Percentiles rank a stretch among this genome's conserved stretches.
phyloP scores from a whole-genome alignment of 352 stramenopile species.

The Thalassiosira livingstoniorum region DNA sequence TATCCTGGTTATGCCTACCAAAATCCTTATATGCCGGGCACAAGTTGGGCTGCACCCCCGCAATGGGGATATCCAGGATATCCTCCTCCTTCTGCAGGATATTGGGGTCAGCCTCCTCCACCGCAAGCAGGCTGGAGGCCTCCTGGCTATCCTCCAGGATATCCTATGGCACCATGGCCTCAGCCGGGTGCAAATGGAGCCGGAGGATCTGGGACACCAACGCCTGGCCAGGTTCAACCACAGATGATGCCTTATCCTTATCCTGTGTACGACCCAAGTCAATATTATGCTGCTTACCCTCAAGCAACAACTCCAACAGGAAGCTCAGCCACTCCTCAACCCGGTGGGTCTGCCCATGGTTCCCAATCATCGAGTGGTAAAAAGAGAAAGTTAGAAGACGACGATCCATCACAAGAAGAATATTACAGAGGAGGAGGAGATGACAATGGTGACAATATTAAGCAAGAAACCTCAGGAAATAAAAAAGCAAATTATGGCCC shows the following conservation, averaged over 20 bases:
- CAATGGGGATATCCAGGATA: constrained; percentile 16
- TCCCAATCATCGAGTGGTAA: not conserved
- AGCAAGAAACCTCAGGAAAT: not conserved
- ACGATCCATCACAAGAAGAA: not conserved
- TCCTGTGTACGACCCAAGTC: constrained; percentile 24
- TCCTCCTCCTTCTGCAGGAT: constrained; percentile 2
- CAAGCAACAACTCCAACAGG: not conserved
- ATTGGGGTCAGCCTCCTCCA: constrained; percentile 18
- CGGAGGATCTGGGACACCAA: not conserved
- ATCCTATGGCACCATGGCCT: not conserved
- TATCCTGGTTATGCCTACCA: not conserved
- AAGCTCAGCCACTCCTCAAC: not conserved
- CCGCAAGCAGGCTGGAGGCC: constrained; percentile 25
- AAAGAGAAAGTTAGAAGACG: not conserved
- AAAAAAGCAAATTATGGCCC: not conserved
- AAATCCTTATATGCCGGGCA: not conserved
- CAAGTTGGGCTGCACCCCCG: not conserved
- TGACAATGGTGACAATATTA: no score
- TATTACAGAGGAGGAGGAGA: not conserved
- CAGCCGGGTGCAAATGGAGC: not conserved
- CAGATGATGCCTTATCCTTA: constrained; percentile 23
- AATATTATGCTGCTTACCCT: constrained; percentile 14
- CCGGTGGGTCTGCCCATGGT: not conserved
- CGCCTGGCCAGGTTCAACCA: constrained; percentile 8
- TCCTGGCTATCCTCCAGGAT: not conserved